Conservation (phyloP, 2,329 filamentous ascomycete genomes). For the Alternaria postmessia region DNA sequence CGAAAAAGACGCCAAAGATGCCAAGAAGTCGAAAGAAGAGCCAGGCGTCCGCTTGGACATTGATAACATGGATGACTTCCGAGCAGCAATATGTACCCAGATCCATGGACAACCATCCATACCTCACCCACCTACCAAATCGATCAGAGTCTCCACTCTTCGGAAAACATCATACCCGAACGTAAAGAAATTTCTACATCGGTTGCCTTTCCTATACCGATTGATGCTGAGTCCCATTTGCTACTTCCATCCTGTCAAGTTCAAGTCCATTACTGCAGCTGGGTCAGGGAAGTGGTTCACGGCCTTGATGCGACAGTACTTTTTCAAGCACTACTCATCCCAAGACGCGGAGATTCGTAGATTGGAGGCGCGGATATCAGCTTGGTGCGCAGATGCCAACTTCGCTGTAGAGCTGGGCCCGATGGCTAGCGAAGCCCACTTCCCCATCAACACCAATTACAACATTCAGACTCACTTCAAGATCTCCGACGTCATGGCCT, state of each 20-base stretch:
- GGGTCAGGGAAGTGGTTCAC: conserved; percentile 62
- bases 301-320: conserved; percentile 55
- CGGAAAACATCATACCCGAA: conserved; percentile 53
- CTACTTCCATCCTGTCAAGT: conserved; percentile 62
- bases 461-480: conserved; percentile 58
- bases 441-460: conserved; percentile 59
- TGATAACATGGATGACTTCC: conserved; percentile 52
- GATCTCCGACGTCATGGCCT: conserved; percentile 60
- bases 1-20: conserved; percentile 26
- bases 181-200: conserved; percentile 57
- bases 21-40: conserved; percentile 6
- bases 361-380: conserved; percentile 57
- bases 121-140: conserved; percentile 59
- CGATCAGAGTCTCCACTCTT: conserved; percentile 60
- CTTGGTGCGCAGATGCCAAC: conserved; percentile 62
- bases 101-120: conserved; percentile 59
- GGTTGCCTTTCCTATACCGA: conserved; percentile 60
- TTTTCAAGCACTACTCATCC: conserved; percentile 60
- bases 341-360: conserved; percentile 56
- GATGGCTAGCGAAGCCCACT: conserved; percentile 56
- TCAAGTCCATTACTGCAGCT: conserved; percentile 60
- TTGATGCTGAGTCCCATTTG: conserved; percentile 58
- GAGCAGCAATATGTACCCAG: conserved; percentile 60
- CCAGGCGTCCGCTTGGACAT: conserved; percentile 40
- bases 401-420: conserved; percentile 60